phyloP scores from a whole-genome alignment of 805 yeast genomes.

The Kuraishia molischiana region DNA sequence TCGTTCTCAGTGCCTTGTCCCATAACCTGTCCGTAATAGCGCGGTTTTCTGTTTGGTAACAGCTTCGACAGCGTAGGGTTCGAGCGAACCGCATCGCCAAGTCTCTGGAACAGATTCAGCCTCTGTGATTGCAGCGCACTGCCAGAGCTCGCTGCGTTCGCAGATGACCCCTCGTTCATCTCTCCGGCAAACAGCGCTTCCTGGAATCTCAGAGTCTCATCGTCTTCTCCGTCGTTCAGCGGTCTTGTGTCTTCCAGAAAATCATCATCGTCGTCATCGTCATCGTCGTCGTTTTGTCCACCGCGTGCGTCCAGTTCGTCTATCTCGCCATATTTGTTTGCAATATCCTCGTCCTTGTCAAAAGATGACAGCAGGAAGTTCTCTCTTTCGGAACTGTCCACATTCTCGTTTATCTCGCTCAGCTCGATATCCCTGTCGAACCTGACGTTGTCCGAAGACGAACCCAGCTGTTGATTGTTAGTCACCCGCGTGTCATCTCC shows the following conservation, averaged over 20 bases:
- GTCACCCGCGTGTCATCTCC: no score
- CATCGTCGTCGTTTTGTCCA: not conserved
- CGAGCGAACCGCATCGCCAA: not conserved
- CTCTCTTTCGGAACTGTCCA: conserved; percentile 1
- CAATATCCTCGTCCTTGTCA: conserved; percentile 3
- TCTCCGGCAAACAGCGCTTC: conserved; percentile 2
- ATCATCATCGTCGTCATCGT: not conserved
- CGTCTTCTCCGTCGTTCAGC: not conserved
- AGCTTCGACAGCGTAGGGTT: not conserved
- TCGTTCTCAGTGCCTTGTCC: conserved; percentile 41
- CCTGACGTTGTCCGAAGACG: not conserved
- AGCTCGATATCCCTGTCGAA: conserved; percentile 1
- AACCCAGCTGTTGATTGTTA: no score
- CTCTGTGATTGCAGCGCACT: not conserved
- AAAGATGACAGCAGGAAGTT: conserved; percentile 8
- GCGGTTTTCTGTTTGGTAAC: not conserved
- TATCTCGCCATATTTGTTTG: not conserved
- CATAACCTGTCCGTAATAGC: conserved; percentile 2
- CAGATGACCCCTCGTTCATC: not conserved
- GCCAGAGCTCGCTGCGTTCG: not conserved
- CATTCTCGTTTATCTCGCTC: not conserved
- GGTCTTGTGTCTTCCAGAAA: not conserved
- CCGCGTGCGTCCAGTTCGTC: no score
- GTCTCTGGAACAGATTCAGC: not conserved
- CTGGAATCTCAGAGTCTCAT: not conserved